Evolutionary conservation across 2,329 filamentous ascomycete species (phyloP).

Genomic region (Colletotrichum caudatum): DNA sequence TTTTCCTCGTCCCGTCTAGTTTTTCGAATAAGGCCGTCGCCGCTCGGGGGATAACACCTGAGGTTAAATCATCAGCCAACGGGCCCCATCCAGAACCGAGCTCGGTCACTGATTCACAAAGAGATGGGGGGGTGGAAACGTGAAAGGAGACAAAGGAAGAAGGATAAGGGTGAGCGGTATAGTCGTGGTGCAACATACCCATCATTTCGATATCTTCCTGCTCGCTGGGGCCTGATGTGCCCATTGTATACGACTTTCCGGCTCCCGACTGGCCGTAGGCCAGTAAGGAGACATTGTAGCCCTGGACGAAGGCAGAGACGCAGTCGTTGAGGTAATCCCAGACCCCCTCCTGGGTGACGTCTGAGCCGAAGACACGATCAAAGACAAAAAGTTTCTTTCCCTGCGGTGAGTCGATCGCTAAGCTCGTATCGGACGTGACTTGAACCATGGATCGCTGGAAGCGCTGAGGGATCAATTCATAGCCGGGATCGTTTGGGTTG

Average conservation of each 20-base stretch:
- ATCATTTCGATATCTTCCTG: slow-evolving; percentile 77
- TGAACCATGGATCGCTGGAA: slow-evolving; percentile 95
- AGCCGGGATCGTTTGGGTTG: slow-evolving; percentile 86
- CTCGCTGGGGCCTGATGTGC: slow-evolving; percentile 87
- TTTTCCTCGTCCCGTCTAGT: slow-evolving; percentile 70
- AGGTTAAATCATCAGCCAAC: slow-evolving; percentile 3
- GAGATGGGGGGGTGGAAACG: too few species aligned
- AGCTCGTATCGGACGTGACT: slow-evolving; percentile 84
- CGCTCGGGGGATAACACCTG: slow-evolving; percentile 95
- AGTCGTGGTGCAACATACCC: slow-evolving; percentile 69
- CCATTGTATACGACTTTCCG: slow-evolving; percentile 99
- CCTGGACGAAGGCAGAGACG: slow-evolving; percentile 89
- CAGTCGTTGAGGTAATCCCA: slow-evolving; percentile 96
- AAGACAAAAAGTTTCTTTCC: slow-evolving; percentile 97
- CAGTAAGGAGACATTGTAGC: slow-evolving; percentile 97
- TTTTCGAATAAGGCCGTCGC: slow-evolving; percentile 89
- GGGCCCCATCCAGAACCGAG: background rate
- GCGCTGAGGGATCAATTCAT: slow-evolving; percentile 92
- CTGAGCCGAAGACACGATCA: slow-evolving; percentile 90
- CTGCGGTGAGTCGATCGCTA: slow-evolving; percentile 90
- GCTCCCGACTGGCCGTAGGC: slow-evolving; percentile 98
- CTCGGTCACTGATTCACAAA: background rate
- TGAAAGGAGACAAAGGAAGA: too few species aligned
- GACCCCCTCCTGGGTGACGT: slow-evolving; percentile 86
- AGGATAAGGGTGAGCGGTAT: background rate